Evolutionary conservation across 2,329 filamentous ascomycete species (phyloP), one percentile per base, ranked within the genome.

Genomic region (Alternaria burnsii): DNA sequence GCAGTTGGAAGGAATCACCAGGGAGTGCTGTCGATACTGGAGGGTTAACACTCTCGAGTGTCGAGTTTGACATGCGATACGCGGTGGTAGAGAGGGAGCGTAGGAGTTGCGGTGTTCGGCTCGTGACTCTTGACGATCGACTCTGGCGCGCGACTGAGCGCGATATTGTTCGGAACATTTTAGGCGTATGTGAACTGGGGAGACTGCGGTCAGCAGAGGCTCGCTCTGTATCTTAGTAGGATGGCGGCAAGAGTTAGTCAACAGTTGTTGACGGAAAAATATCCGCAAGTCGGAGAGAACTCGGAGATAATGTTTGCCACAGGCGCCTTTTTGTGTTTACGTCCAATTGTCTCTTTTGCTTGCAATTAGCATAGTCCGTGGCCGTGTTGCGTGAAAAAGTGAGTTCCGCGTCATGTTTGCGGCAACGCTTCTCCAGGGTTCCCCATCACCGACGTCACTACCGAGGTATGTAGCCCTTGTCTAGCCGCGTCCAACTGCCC

Each of bases 1-100:
- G 86, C 14, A 97, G 85, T 77, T 97, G 94, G 81, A 94, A 97
- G 28, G 91, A 87, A 74, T 97, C 93, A 58, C 91, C 87, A 0
- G 91, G 84, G 3, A 88, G 81, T 9, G 83, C 79, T 20, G 83
- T 82, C 16, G 89, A 88, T 24, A 92, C 78, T 16, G 89, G 87
- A 24, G 88, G 87, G 16, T 86, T 76, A 43, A 89, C 86, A 12
- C 86, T 75, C 46, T 84, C 77, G 44, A 84, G 83, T 3, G 83
- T 76, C 22, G 83, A 80, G 61, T 72, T 78, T 38, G 87, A 81
- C 86, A 90, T 89, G 72, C 79, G 82, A 58, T 68, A 72, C 16
- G 68, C 63, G n/a, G 79, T 78, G 30, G 78, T 79, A 47, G 81
- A 81, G 42, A 85, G 75, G 16, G 79, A 71, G 58, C 79, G 71